These are phyloP conservation scores for Jatropha curcas DNA, from an alignment of 345 rosid species.

Conservation along the genomic window DNA sequence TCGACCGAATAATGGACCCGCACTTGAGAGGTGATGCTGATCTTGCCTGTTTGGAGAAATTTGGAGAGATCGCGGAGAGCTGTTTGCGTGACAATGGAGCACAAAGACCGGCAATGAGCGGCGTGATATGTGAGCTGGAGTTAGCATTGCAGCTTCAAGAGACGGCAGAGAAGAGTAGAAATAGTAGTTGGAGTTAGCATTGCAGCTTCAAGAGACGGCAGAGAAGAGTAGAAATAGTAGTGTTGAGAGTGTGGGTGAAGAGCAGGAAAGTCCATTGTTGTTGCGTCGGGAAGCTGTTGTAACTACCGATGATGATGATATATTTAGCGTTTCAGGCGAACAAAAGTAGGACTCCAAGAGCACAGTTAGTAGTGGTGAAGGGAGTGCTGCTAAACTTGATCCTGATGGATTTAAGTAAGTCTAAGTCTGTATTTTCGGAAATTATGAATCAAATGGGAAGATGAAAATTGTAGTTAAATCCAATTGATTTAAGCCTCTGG, in stretches of 20 bases:
- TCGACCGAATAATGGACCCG: conserved; percentile 43
- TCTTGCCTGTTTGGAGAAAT: conserved; percentile 39
- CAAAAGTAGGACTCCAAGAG: conserved; percentile 4
- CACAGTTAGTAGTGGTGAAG: conserved; percentile 20
- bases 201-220: conserved; percentile 26
- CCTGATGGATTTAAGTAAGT: conserved; percentile 1
- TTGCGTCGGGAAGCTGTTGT: not conserved
- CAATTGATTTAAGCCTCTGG: not conserved
- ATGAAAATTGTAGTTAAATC: not conserved
- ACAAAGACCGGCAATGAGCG: conserved; percentile 25
- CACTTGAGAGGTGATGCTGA: conserved; percentile 35
- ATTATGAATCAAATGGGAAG: conserved; percentile 29
- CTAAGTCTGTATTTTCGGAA: conserved; percentile 36
- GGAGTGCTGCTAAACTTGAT: conserved; percentile 2
- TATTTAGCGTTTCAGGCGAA: conserved; percentile 23
- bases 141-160: no score
- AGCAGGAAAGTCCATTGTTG: not conserved
- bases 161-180: no score
- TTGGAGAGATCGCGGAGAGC: conserved; percentile 40
- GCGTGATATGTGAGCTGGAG: conserved; percentile 29
- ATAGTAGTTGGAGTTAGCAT: conserved; percentile 28
- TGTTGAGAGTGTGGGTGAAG: not conserved
- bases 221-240: conserved; percentile 7
- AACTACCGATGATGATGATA: conserved; percentile 19
- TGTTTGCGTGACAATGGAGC: conserved; percentile 35